A percentile compares a stretch with the other conserved stretches of the same genome.
Conservation (phyloP, 2,329 filamentous ascomycete species). For the Plectosphaerella plurivora region DNA sequence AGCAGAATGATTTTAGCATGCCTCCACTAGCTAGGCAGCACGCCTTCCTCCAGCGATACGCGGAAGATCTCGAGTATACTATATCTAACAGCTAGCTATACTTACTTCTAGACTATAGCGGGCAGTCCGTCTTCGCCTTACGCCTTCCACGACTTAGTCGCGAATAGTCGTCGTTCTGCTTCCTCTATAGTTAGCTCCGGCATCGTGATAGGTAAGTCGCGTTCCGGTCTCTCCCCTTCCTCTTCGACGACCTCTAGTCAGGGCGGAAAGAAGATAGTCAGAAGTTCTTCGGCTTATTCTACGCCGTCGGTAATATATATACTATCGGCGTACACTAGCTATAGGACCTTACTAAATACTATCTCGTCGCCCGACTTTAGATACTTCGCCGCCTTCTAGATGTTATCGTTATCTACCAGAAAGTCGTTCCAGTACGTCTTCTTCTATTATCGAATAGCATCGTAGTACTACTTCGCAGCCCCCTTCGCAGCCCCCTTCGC, state of each 20-base stretch:
- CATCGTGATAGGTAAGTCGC: not conserved
- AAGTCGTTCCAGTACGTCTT: slow-evolving; percentile 20
- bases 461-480: slow-evolving; percentile 18
- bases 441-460: slow-evolving; percentile 18
- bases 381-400: slow-evolving; percentile 23
- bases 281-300: no score
- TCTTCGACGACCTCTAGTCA: slow-evolving; percentile 12
- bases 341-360: slow-evolving; percentile 18
- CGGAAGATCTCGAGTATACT: slow-evolving; percentile 10
- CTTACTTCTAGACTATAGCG: slow-evolving; percentile 12
- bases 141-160: slow-evolving; percentile 18
- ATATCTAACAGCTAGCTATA: slow-evolving; percentile 10
- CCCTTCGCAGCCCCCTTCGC: no score
- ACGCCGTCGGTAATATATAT: slow-evolving; percentile 7
- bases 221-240: slow-evolving; percentile 13
- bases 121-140: slow-evolving; percentile 14
- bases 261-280: slow-evolving; percentile 15
- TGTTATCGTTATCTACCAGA: slow-evolving; percentile 19
- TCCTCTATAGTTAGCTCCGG: no score
- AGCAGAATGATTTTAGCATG: slow-evolving; percentile 21
- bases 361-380: slow-evolving; percentile 14
- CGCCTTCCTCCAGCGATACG: slow-evolving; percentile 6
- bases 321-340: slow-evolving; percentile 12
- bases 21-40: slow-evolving; percentile 1
- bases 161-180: no score